phyloP scores from a whole-genome alignment of 768 basidiomycete species.

The Lentinula boryana region DNA sequence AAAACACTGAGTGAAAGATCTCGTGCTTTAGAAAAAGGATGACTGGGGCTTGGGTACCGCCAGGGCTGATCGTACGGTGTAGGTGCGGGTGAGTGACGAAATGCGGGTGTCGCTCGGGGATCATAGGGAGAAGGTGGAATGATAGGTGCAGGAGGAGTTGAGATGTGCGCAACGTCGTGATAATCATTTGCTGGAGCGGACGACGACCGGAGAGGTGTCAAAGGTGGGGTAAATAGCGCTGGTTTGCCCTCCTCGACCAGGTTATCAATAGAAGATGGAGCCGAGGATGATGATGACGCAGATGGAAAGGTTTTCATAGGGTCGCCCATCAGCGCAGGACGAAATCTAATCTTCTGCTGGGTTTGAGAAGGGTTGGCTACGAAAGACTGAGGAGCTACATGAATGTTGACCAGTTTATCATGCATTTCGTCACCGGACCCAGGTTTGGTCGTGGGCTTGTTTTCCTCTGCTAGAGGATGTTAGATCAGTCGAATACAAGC shows the following conservation, averaged over 20 bases:
- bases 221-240: constrained; percentile 12
- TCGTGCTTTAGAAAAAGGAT: constrained; percentile 59
- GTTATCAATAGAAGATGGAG: constrained; percentile 15
- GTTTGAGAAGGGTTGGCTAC: constrained; percentile 19
- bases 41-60: constrained; percentile 76
- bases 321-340: constrained; percentile 24
- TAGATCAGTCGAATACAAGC: neutral
- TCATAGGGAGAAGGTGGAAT: constrained; percentile 72
- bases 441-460: constrained; percentile 27
- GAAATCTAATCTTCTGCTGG: constrained; percentile 38
- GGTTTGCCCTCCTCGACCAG: constrained; percentile 1
- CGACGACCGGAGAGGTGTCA: constrained; percentile 32
- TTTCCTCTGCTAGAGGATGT: constrained; percentile 42
- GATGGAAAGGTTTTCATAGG: constrained; percentile 11
- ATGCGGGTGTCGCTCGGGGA: constrained; percentile 67
- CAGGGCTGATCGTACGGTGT: constrained; percentile 78
- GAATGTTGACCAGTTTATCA: constrained; percentile 36
- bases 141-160: constrained; percentile 25
- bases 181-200: constrained; percentile 21
- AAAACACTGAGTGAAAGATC: constrained; percentile 63
- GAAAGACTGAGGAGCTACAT: constrained; percentile 33
- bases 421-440: constrained; percentile 17
- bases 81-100: constrained; percentile 70
- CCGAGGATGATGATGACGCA: constrained; percentile 10
- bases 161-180: constrained; percentile 15